phyloP scores from a whole-genome alignment of 345 rosid species.

The Tarenaya hassleriana region DNA sequence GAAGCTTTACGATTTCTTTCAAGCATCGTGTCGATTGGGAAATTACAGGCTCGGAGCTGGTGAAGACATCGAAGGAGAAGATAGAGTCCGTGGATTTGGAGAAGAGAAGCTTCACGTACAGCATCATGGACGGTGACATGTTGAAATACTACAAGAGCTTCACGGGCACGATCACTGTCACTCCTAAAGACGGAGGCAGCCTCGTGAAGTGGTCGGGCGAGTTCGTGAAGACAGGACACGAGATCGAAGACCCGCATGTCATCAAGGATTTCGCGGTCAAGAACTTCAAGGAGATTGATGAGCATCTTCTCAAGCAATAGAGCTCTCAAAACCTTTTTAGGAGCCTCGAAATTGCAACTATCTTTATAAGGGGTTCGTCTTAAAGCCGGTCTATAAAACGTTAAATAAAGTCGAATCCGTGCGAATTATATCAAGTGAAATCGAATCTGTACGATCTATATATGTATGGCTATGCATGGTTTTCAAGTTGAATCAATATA shows the following conservation, averaged over 20 bases:
- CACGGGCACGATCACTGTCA: slow-evolving; percentile 42
- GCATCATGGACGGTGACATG: slow-evolving; percentile 70
- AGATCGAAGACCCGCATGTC: slow-evolving; percentile 55
- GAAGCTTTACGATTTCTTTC: no score
- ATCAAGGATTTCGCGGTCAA: slow-evolving; percentile 69
- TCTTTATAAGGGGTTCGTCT: no score
- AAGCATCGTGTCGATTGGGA: neutral
- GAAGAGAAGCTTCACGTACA: slow-evolving; percentile 44
- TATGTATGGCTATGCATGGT: no score
- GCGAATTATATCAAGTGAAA: neutral
- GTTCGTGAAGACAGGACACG: slow-evolving; percentile 67
- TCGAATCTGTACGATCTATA: neutral
- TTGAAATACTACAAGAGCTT: slow-evolving; percentile 68
- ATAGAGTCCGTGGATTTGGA: slow-evolving; percentile 60
- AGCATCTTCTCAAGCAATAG: slow-evolving; percentile 36
- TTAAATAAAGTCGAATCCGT: neutral
- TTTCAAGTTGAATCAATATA: no score
- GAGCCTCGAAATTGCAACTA: no score
- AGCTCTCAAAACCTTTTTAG: no score
- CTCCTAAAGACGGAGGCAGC: slow-evolving; percentile 73
- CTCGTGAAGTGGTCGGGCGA: slow-evolving; percentile 68
- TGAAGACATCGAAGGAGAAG: slow-evolving; percentile 63
- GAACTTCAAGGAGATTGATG: slow-evolving; percentile 79
- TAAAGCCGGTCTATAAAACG: no score
- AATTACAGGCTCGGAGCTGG: slow-evolving; percentile 55